Evolutionary conservation across 768 basidiomycete genomes (phyloP), one percentile per base, ranked within the genome.

Genomic region (Porphyrellus cyaneotinctus): DNA sequence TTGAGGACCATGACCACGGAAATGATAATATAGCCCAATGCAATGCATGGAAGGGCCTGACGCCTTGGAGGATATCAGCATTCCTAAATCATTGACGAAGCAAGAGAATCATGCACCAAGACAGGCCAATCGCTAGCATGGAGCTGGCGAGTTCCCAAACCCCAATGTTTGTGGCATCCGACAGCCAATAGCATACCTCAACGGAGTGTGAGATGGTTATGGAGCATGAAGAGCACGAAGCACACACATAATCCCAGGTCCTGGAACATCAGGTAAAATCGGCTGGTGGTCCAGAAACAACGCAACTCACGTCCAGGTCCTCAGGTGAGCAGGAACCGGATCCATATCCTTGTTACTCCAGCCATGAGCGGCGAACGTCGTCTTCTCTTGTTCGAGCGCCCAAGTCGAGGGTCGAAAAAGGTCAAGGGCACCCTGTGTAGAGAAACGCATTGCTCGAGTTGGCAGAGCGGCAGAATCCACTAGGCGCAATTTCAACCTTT

Each of bases 301-400:
- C 2, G 30, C 8, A 4, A 49, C 64, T 57, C 30, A 65, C 24
- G 76, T 73, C 88, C 88, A 90, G 2, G 85, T 88, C 53, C 86
- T 70, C 37, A 74, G 57, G 28, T 76, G 66, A 0, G 72, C 74
- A 31, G 85, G 82, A 9, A 87, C 85, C 4, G 86, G 85, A 56
- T 88, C 87, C 84, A 88, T 88, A 59, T 88, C 88, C 58, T 78
- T 78, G 67, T 90, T 90, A 56, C 74, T 76, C 85, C 85, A 87
- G 64, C 75, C 72, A 55, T 75, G 74, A 41, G 82, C 78, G 5
- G 83, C 86, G 59, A 85, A 82, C 23, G 76, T 78, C 20, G 77
- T 77, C 39, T 65, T 5, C 31, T 62, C 62, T 17, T 37, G 61
- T 39, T 57, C 58, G 5, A 62, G 54, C 1, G 31, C 53, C 63